Base-by-base conservation (phyloP, 768 basidiomycete genomes). In the Pleurotus eryngii region DNA sequence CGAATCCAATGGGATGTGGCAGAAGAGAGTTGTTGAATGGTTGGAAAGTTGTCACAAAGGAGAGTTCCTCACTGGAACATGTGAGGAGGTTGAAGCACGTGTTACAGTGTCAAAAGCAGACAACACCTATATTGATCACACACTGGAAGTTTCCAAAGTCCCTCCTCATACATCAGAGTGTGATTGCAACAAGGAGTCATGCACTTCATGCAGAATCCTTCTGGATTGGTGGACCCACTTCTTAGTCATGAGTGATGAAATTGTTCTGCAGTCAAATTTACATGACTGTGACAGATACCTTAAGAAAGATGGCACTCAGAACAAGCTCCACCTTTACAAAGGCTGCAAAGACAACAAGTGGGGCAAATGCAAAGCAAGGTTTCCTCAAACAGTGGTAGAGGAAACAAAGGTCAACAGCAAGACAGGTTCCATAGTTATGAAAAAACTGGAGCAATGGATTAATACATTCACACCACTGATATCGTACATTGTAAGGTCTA, bases 331-430 rank as follows among this genome's bases (percentile, higher is more conserved):
- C 5, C 42, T 46, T 22, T 57, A 55, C 37, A 56, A 40, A 43
- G 63, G 64, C 2, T 72, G 72, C 35, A 60, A 63, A 26, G 63
- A 22, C 64, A 67, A 67, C 38, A 64, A 69, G 49, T 63, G 62
- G 46, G 60, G 64, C 11, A 64, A 47, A 35, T 75, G 74, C 54
- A 69, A 65, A 59, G 62, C 68, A 1, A 45, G 73, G 0, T 75
- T 75, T 67, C 75, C 74, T 6, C 40, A 71, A 18, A 40, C 56
- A 1, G 49, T 62, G 2, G 51, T 55, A 37, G 4, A 15, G 2
- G 14, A 62, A 5, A 72, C 72, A 5, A 15, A 40, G 14, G 59
- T 75, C 7, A 70, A 74, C 59, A 14, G 40, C 0, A 57, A 64
- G 2, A 65, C 59, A 20, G 72, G 71, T 14, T 51, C 58, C 12